Evolutionary conservation across 768 basidiomycete species (phyloP), one percentile per base, ranked within the genome.

Genomic region (Pisolithus microcarpus): DNA sequence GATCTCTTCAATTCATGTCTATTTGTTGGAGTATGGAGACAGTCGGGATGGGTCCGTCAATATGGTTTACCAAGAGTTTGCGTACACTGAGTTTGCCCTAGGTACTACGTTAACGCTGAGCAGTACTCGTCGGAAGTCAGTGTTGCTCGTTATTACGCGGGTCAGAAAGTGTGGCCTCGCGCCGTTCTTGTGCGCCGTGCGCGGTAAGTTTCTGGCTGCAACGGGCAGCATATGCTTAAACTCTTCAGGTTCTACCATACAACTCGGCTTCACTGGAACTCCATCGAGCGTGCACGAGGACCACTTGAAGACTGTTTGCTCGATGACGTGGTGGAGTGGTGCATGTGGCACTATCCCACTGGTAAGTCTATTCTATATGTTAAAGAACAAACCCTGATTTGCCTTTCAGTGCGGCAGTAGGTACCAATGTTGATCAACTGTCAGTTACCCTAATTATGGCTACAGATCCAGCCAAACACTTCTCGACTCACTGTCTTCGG

Each of bases 151-250:
- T 79, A 79, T 54, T 82, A 84, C 61, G 77, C 79, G 18, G 74
- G 76, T 36, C 88, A 91, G 65, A 85, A 86, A 63, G 74, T 74
- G 11, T 90, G 85, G 86, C 88, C 88, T 13, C 72, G 88, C 57
- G 79, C 84, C 16, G 74, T 87, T 7, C 82, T 78, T 58, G 74
- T 87, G 47, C 75, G 83, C 28, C 75, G 80, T 43, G 84, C 85
- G 23, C 71, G 84, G 85, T 84, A 60, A 38, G 71, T 43, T 15
- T 50, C n/a, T 19, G 15, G 23, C 46, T n/a, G 45, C 47, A 21
- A 51, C 31, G 48, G 23, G 18, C 34, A 49, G 40, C 43, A 49
- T 3, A 19, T 23, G 19, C 19, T 45, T 18, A 23, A 42, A 26
- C 11, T 54, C 11, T 7, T n/a, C 24, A 85, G 83, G 43, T 75